Conservation (phyloP, 768 basidiomycete genomes). For the Collybiopsis confluens region DNA sequence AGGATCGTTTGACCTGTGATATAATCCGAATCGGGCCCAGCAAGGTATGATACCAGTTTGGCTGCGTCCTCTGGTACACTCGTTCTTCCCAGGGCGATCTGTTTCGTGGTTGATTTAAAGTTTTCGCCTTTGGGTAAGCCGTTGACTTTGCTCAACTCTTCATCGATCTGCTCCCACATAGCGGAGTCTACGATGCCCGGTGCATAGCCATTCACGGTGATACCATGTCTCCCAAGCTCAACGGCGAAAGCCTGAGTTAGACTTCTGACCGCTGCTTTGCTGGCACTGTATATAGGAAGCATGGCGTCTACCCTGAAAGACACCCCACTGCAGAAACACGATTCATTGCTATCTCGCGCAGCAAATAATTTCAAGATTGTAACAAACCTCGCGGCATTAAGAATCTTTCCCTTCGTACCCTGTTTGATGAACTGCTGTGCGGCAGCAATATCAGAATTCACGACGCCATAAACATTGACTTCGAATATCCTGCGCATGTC, state of each 20-base stretch:
- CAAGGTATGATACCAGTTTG: constrained; percentile 28
- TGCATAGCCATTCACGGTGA: constrained; percentile 31
- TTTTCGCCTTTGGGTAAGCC: constrained; percentile 8
- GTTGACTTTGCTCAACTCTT: neutral
- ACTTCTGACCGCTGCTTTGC: constrained; percentile 10
- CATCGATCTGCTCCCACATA: constrained; percentile 17
- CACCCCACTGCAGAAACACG: neutral
- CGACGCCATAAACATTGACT: constrained; percentile 26
- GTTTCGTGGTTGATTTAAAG: constrained; percentile 5
- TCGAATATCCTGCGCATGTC: constrained; percentile 18
- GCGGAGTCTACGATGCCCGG: constrained; percentile 22
- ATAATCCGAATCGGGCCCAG: constrained; percentile 28
- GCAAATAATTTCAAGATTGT: no score
- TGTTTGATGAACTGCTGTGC: constrained; percentile 33
- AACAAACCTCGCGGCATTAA: constrained; percentile 22
- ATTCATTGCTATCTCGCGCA: no score
- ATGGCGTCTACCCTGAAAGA: constrained; percentile 2
- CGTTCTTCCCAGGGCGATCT: constrained; percentile 14
- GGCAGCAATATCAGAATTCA: constrained; percentile 30
- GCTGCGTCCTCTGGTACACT: constrained; percentile 30
- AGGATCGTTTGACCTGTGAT: constrained; percentile 25
- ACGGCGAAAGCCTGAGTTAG: constrained; percentile 16
- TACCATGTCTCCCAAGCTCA: constrained; percentile 21
- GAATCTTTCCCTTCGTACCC: constrained; percentile 30
- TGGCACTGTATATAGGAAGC: constrained; percentile 12